Evolutionary conservation across 169 alveolate genomes (phyloP), one percentile per base, ranked within the genome.

Genomic region (Eimeria maxima): DNA sequence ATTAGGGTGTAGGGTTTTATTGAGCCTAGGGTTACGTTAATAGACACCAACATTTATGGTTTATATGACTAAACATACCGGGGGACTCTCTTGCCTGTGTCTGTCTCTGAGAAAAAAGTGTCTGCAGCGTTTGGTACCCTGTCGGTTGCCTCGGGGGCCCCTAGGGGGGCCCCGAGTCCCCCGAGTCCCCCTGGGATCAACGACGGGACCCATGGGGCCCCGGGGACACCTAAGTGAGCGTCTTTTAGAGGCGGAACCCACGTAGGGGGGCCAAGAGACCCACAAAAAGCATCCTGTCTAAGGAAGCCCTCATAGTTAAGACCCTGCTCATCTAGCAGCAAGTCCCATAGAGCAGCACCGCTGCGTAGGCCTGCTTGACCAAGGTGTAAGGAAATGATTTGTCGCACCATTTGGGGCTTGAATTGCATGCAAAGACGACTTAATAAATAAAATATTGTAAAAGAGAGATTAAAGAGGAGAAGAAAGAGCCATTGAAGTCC

Each of bases 321-420:
- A 20, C 95, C 86, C 13, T 90, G 95, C 27, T 90, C 95, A 45
- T 84, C 95, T 50, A 90, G 55, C 45, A 90, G 74, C 95, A 90
- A 67, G 7, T 90, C 95, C 95, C 95, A 90, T 20, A 90, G 50
- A 16, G 95, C 88, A 42, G 55, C 45, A 20, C 95, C 95, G 53
- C 53, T 76, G 53, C 81, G 95, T 18, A 27, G 53, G 29, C 95
- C 95, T 20, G 95, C 95, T 29, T 90, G 95, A 27, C 95, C 95
- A 22, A 44, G 29, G 47, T 90, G 95, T 22, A 90, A 29, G 5
- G 89, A 67, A 22, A 90, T 55, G 18, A 90, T 73, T 45, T 90
- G 87, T 33, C 95, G 33, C 74, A 78, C 87, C 95, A 90, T 90
- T 63, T 42, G 33, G 89, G 33, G 74, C 74, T 65, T 10, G 20